Evolutionary conservation across 169 alveolate genomes (phyloP), one percentile per base, ranked within the genome.

Genomic region (Babesia ovis): DNA sequence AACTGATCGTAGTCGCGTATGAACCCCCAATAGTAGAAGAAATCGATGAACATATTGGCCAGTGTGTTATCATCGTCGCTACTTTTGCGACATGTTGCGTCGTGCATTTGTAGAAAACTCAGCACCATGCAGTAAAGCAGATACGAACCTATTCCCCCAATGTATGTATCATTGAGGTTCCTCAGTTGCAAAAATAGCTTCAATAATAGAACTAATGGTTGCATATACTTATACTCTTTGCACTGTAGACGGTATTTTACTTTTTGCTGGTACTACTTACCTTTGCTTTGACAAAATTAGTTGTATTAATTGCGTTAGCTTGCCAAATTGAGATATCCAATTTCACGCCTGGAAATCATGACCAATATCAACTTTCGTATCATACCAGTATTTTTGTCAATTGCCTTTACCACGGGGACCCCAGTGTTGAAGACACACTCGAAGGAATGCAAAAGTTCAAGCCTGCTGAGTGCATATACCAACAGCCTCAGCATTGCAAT

Each of bases 131-230:
- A 89, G 59, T 84, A 84, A 4, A 89, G 60, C 32, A 85, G 69
- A 76, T 81, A 89, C 1, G 93, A 89, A 3, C 93, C 93, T 31
- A 85, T 84, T 14, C 93, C 93, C 16, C 93, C 93, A 34, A 66
- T 62, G 57, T 83, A 89, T 14, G 91, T 85, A 58, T 89, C 93
- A 54, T 85, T 84, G 42, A 89, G 81, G 69, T 77, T 80, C 61
- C 93, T 46, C 35, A 89, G 43, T 55, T 81, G 88, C n/a, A 89
- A 58, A 55, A 89, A 89, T 27, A 89, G 66, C 74, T 89, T 89
- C 39, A 89, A 20, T 18, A 89, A 58, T 37, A 89, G 43, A 11
- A 89, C 82, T 22, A 89, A 64, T 2, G 93, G 93, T 66, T 89
- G 85, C 82, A 89, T 66, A 64, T 89, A 89, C 66, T 85, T 48